Evolutionary conservation across 2,329 filamentous ascomycete species (phyloP).

Genomic region (Aspergillus ibericus): DNA sequence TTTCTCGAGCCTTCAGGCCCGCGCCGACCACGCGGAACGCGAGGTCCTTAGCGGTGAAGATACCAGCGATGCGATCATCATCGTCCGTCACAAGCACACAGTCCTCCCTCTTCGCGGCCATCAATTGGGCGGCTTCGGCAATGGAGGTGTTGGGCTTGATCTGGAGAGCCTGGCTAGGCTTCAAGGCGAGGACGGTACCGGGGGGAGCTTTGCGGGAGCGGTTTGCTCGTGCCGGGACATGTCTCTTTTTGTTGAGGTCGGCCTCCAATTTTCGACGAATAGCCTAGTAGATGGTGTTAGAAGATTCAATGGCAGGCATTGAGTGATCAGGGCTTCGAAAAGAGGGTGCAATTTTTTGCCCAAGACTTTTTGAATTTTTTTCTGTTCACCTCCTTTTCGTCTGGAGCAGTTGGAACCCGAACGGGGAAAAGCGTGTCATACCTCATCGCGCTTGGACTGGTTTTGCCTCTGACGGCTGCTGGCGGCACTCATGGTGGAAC

Average conservation of each 20-base stretch:
- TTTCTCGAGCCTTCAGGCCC: conserved; percentile 81
- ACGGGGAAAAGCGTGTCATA: conserved; percentile 40
- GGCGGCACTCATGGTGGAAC: conserved; percentile 74
- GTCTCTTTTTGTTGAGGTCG: conserved; percentile 97
- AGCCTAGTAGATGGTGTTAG: conserved; percentile 59
- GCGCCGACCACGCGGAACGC: conserved; percentile 94
- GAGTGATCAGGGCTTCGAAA: neutral
- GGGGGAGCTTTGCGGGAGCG: conserved; percentile 91
- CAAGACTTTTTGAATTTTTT: neutral
- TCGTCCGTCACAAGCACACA: conserved; percentile 97
- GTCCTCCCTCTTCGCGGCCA: conserved; percentile 98
- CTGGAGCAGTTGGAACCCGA: neutral
- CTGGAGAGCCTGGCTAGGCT: conserved; percentile 92
- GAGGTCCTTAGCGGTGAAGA: conserved; percentile 98
- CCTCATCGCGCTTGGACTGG: conserved; percentile 97
- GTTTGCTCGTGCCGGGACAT: conserved; percentile 72
- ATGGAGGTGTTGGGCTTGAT: conserved; percentile 95
- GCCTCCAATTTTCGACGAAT: conserved; percentile 96
- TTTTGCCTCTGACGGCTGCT: conserved; percentile 94
- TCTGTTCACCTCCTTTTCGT: neutral
- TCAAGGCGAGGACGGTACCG: conserved; percentile 90
- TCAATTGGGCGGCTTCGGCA: conserved; percentile 93
- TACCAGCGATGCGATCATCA: conserved; percentile 95
- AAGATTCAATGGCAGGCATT: neutral
- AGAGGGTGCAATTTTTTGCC: neutral